Percentiles rank a stretch among this genome's conserved stretches.
Evolutionary conservation across 345 rosid species (phyloP).

Genomic region (Gossypium anomalum): DNA sequence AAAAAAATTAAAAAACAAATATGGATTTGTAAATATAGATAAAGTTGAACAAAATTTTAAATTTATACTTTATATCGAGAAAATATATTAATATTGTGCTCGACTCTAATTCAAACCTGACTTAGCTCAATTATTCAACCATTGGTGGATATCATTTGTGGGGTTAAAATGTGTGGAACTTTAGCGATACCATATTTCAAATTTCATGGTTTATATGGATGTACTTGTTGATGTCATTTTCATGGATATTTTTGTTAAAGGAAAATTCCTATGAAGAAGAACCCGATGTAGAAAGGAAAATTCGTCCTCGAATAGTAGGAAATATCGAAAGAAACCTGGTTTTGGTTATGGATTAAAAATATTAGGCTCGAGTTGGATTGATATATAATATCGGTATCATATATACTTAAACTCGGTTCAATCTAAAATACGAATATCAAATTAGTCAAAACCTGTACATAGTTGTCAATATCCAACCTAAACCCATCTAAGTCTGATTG

Average conservation of each 20-base stretch:
- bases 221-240: conserved; percentile 23
- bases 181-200: not conserved
- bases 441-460: too few relatives aligned
- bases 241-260: conserved; percentile 43
- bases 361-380: not conserved
- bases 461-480: too few relatives aligned
- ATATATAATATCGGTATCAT: too few relatives aligned
- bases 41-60: too few relatives aligned
- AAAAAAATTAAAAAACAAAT: too few relatives aligned
- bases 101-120: rapidly evolving
- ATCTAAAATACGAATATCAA: too few relatives aligned
- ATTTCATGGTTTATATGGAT: conserved; percentile 8
- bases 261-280: conserved; percentile 73
- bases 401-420: too few relatives aligned
- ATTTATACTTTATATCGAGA: too few relatives aligned
- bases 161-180: conserved; percentile 92
- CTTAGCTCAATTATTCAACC: too few relatives aligned
- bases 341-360: conserved; percentile 2
- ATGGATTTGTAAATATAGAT: too few relatives aligned
- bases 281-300: conserved; percentile 93
- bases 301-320: conserved; percentile 51
- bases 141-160: conserved; percentile 42
- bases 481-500: too few relatives aligned
- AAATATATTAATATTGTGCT: too few relatives aligned
- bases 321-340: not conserved